Base-by-base conservation (phyloP, 495 filamentous ascomycete species). In the Pyrenopolyporus hunteri region DNA sequence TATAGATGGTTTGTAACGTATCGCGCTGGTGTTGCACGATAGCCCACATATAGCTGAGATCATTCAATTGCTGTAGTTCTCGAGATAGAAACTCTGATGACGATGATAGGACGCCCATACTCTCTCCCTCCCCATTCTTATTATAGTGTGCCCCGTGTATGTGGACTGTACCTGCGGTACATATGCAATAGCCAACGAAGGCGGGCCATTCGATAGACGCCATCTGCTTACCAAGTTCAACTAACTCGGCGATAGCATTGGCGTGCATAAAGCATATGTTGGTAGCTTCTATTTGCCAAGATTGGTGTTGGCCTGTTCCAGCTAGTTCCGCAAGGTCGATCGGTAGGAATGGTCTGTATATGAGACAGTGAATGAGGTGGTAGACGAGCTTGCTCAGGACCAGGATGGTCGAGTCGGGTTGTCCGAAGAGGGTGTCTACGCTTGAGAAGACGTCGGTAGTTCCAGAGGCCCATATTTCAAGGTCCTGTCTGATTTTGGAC, bases 281-380 rank as follows among this genome's bases (percentile, higher is more conserved):
- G 0, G 90, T 93, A 0, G 90, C 88, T 64, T 92, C 89, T 46
- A 93, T 93, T 71, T 93, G 90, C 91, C 91, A 95, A 28, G 89
- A 91, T 68, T 93, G 90, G 60, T 95, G 89, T 66, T 93, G 90
- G 0, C 89, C 88, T 0, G 84, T 86, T 14, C 88, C 89, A 29
- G 88, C 82, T 6, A 93, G 79, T 62, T 93, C 90, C 16, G 87
- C 82, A 6, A 93, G 78, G 73, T 93, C 89, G 33, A 95, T 88
- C 1, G 91, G 90, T 10, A 95, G 78, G 67, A 93, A 95, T 0
- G 90, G 90, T 9, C 91, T 84, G 69, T 93, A 95, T 13, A 95
- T 85, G 16, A 95, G 78, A 63, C 89, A 93, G 69, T 93, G 89
- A 31, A 93, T 86, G 17, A 93, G 78, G 66, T 95, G 91, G 63